Conservation (phyloP, 345 rosid species). For the Eutrema japonicum region DNA sequence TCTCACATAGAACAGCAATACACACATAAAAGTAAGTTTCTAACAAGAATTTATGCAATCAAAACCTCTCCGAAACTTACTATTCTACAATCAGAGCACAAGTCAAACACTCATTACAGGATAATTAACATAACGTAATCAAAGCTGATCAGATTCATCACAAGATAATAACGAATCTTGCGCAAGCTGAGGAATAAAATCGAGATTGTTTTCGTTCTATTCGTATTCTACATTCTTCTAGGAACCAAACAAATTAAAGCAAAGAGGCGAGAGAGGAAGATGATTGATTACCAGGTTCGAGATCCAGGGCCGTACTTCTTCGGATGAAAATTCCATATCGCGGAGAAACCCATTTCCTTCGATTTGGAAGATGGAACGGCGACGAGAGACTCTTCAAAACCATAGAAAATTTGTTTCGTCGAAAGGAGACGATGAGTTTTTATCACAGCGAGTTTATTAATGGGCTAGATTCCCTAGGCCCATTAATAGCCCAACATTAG, state of each 20-base stretch:
- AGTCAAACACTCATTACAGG: too few relatives aligned
- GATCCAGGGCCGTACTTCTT: constrained; percentile 49
- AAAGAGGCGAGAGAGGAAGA: neutral
- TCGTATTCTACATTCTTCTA: neutral
- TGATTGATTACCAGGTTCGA: constrained; percentile 39
- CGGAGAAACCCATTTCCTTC: constrained; percentile 31
- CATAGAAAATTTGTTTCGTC: constrained; percentile 1
- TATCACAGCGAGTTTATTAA: neutral
- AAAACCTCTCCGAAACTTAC: neutral
- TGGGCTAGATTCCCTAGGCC: neutral
- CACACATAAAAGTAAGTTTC: neutral
- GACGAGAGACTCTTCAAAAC: constrained; percentile 25
- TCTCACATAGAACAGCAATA: neutral
- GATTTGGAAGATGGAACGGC: constrained; percentile 10
- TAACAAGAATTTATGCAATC: too few relatives aligned
- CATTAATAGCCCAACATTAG: neutral
- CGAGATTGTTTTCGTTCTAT: too few relatives aligned
- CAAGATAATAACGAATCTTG: neutral
- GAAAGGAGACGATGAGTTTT: neutral
- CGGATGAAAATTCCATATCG: constrained; percentile 40
- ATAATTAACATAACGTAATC: neutral
- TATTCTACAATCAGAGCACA: neutral
- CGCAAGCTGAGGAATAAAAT: neutral
- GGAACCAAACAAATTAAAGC: neutral
- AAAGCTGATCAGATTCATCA: neutral